These are phyloP conservation scores for Beta vulgaris DNA, from an alignment of 148 eudicot species.

Conservation along the genomic window DNA sequence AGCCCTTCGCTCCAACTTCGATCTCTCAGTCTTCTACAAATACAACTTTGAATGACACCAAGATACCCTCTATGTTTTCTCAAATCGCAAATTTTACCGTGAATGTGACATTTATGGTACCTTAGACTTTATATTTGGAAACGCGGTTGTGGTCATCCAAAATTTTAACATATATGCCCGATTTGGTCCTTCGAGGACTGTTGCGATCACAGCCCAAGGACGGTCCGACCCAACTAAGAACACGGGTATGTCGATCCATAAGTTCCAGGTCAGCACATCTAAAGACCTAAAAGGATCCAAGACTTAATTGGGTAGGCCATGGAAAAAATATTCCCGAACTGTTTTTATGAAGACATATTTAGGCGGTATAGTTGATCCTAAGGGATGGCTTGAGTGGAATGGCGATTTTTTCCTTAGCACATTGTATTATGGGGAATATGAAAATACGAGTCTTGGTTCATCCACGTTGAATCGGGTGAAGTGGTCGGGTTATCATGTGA, in stretches of 20 bases:
- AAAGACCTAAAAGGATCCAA: conserved; percentile 35
- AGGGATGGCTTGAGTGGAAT: conserved; percentile 76
- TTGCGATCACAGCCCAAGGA: conserved; percentile 76
- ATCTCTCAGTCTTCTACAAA: conserved; percentile 74
- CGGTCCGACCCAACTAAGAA: conserved; percentile 76
- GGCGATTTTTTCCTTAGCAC: conserved; percentile 67
- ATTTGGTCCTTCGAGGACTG: conserved; percentile 39
- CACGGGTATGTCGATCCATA: conserved; percentile 69
- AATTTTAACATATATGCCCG: conserved; percentile 61
- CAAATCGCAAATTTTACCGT: conserved; percentile 65
- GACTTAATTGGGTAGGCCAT: conserved; percentile 74
- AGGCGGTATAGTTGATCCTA: conserved; percentile 48
- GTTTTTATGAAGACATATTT: conserved; percentile 54
- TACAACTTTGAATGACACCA: conserved; percentile 83
- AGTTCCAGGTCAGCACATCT: conserved; percentile 47
- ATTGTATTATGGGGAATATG: conserved; percentile 74
- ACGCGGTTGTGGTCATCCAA: conserved; percentile 69
- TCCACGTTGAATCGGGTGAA: conserved; percentile 49
- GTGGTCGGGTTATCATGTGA: conserved; percentile 73
- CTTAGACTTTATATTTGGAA: conserved; percentile 72
- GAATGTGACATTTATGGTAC: conserved; percentile 73
- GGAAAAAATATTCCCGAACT: conserved; percentile 67
- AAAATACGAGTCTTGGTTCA: conserved; percentile 71
- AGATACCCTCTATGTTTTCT: conserved; percentile 70
- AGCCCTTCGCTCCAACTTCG: conserved; percentile 68